Conservation (phyloP, 257 asterid species). For the Echites panduratus region DNA sequence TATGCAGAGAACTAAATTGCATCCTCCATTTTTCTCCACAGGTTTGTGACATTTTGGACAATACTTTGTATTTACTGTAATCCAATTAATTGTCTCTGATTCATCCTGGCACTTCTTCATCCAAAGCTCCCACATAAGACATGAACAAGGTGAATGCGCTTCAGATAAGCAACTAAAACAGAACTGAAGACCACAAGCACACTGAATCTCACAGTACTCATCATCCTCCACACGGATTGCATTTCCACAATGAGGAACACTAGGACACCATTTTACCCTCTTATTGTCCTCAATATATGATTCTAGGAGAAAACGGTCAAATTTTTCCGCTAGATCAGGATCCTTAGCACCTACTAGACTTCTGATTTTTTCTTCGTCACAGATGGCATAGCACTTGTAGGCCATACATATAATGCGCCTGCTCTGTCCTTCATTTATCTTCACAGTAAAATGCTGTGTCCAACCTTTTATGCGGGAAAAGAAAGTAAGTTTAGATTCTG, state of each 20-base stretch:
- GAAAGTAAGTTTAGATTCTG: constrained; percentile 4
- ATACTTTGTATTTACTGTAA: constrained; percentile 27
- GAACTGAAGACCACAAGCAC: constrained; percentile 47
- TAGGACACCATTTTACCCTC: constrained; percentile 62
- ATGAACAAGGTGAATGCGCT: constrained; percentile 62
- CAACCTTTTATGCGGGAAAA: constrained; percentile 36
- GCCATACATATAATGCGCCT: constrained; percentile 54
- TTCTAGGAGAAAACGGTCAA: constrained; percentile 47
- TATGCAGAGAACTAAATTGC: constrained; percentile 42
- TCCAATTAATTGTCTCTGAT: constrained; percentile 34
- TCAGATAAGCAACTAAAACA: constrained; percentile 51
- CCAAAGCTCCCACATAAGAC: constrained; percentile 60
- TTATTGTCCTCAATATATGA: constrained; percentile 60
- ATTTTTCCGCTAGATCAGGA: constrained; percentile 39
- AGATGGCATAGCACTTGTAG: constrained; percentile 46
- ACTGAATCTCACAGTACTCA: constrained; percentile 45
- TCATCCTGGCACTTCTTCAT: constrained; percentile 32
- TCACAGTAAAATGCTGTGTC: constrained; percentile 47
- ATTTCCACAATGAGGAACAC: constrained; percentile 57
- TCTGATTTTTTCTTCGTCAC: constrained; percentile 48
- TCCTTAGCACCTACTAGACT: constrained; percentile 36
- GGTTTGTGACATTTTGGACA: constrained; percentile 58
- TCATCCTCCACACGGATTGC: constrained; percentile 43
- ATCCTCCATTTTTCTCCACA: constrained; percentile 53
- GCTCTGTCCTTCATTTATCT: constrained; percentile 56